phyloP scores from a whole-genome alignment of 1,284 basidiomycete species.

The Papiliotrema laurentii region DNA sequence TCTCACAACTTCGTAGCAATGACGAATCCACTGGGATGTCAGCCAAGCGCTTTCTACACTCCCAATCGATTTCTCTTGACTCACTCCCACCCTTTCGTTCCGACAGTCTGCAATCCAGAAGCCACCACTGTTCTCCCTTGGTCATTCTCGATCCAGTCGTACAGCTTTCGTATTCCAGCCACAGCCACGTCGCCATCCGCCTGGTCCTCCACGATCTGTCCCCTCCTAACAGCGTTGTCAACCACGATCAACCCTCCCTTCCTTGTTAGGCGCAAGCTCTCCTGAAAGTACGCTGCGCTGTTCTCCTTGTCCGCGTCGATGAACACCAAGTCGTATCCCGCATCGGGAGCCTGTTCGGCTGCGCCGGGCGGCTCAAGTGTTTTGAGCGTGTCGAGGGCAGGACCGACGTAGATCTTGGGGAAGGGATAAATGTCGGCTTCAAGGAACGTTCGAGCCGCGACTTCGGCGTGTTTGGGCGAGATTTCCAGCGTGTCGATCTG shows the following conservation, averaged over 20 bases:
- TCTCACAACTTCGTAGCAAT: constrained; percentile 26
- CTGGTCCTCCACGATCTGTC: constrained; percentile 23
- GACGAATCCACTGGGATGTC: constrained; percentile 24
- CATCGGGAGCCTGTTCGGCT: constrained; percentile 13
- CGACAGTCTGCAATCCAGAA: constrained; percentile 39
- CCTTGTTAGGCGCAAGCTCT: constrained; percentile 28
- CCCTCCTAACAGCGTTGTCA: constrained; percentile 36
- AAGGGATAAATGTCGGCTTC: constrained; percentile 38
- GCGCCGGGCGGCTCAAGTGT: constrained; percentile 21
- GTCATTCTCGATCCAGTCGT: constrained; percentile 42
- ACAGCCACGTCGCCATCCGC: constrained; percentile 21
- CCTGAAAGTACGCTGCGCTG: constrained; percentile 32
- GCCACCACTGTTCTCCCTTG: constrained; percentile 36
- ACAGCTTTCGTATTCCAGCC: constrained; percentile 31
- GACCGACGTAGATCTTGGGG: constrained; percentile 35
- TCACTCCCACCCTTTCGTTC: constrained; percentile 44
- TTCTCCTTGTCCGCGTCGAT: constrained; percentile 42
- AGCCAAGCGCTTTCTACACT: constrained; percentile 2
- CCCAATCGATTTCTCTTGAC: constrained; percentile 1
- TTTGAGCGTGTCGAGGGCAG: constrained; percentile 27
- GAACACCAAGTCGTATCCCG: constrained; percentile 40
- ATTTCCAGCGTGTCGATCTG: constrained; percentile 42
- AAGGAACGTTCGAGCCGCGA: constrained; percentile 36
- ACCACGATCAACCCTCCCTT: constrained; percentile 37
- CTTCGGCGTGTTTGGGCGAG: constrained; percentile 25